Evolutionary conservation across 1,139 yeast species (phyloP).

Genomic region (Ogataea hybrid): DNA sequence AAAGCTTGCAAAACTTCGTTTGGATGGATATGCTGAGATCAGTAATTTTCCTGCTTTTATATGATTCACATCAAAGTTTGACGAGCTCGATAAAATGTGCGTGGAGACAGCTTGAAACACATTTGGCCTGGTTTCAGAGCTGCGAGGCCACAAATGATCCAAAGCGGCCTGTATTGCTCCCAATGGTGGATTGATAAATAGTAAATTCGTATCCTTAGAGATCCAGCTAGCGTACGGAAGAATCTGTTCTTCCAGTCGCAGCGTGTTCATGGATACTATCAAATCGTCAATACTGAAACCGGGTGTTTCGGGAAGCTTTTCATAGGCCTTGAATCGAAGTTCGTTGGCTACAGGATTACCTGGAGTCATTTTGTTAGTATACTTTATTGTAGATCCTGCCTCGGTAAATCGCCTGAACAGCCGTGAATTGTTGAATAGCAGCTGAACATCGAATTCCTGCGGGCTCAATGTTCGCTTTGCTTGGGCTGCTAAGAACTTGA

Average conservation of each 20-base stretch:
- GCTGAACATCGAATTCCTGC: conserved; percentile 10
- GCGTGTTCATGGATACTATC: conserved; percentile 44
- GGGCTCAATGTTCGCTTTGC: conserved; percentile 12
- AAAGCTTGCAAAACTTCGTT: conserved; percentile 38
- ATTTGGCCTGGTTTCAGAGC: conserved; percentile 34
- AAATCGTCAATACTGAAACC: conserved; percentile 37
- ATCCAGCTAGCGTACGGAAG: conserved; percentile 35
- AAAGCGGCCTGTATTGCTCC: conserved; percentile 39
- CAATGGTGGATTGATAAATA: conserved; percentile 51
- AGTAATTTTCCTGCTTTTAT: conserved; percentile 39
- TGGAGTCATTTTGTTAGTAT: conserved; percentile 23
- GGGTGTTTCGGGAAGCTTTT: not conserved
- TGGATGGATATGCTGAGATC: conserved; percentile 14
- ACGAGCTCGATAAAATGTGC: conserved; percentile 41
- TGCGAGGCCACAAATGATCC: conserved; percentile 36
- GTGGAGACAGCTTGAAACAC: conserved; percentile 47
- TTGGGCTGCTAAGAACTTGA: conserved; percentile 24
- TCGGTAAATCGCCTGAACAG: conserved; percentile 18
- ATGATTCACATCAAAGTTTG: conserved; percentile 41
- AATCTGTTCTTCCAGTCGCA: conserved; percentile 39
- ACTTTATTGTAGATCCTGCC: conserved; percentile 24
- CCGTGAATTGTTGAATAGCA: conserved; percentile 18
- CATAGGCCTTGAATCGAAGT: conserved; percentile 12
- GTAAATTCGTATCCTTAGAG: conserved; percentile 37
- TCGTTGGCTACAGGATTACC: conserved; percentile 23